A percentile compares a stretch with the other conserved stretches of the same genome.
These are phyloP conservation scores for Aspergillus chevalieri DNA, from an alignment of 2,329 filamentous ascomycete genomes.

Conservation along the genomic window DNA sequence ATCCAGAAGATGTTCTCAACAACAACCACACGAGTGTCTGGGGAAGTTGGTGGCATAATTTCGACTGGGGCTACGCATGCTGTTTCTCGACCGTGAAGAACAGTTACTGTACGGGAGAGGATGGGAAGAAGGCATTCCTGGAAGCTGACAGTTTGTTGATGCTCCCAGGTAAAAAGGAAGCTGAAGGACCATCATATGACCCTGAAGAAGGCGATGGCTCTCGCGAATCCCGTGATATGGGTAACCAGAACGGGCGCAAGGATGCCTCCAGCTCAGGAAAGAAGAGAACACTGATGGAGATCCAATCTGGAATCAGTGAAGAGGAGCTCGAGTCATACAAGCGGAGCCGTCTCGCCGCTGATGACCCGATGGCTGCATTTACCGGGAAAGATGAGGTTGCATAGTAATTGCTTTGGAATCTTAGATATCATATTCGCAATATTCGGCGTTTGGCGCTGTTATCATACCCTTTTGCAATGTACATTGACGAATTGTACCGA, in stretches of 20 bases:
- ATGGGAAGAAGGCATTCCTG: slow-evolving; percentile 74
- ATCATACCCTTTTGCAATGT: slow-evolving; percentile 6
- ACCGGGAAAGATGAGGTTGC: slow-evolving; percentile 66
- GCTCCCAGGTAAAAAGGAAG: slow-evolving; percentile 26
- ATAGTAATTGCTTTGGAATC: slow-evolving; percentile 21
- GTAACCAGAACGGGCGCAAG: slow-evolving; percentile 20
- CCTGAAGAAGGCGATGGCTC: slow-evolving; percentile 2
- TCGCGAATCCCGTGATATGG: slow-evolving; percentile 13
- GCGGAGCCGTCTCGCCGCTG: slow-evolving; percentile 63
- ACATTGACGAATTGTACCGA: no score
- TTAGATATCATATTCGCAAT: not conserved
- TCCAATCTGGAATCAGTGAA: slow-evolving; percentile 71
- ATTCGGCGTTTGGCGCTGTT: slow-evolving; percentile 8
- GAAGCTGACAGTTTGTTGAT: slow-evolving; percentile 60
- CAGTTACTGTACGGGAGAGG: slow-evolving; percentile 93
- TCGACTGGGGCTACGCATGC: slow-evolving; percentile 93
- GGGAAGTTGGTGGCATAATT: slow-evolving; percentile 96
- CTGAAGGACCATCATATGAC: not conserved
- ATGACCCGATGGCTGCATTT: slow-evolving; percentile 83
- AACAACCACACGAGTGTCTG: slow-evolving; percentile 92
- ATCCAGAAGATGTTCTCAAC: slow-evolving; percentile 75
- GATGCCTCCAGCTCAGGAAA: slow-evolving; percentile 39
- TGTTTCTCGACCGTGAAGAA: slow-evolving; percentile 93
- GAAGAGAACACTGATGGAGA: slow-evolving; percentile 72
- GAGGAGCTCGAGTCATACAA: slow-evolving; percentile 83